phyloP scores from a whole-genome alignment of 768 basidiomycete genomes.

The Russula foetens region DNA sequence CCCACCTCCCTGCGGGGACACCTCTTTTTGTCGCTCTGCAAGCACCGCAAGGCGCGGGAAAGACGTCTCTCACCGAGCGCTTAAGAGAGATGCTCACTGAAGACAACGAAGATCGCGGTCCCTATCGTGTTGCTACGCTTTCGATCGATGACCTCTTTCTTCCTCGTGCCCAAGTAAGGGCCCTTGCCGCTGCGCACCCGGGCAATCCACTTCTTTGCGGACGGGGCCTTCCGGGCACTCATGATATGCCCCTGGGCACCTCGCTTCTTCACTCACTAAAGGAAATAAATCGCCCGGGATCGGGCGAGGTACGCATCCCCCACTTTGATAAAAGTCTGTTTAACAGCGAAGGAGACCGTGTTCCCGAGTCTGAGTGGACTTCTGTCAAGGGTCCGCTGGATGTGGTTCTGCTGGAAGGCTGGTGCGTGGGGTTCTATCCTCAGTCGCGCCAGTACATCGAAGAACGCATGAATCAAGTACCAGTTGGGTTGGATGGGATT shows the following conservation, averaged over 20 bases:
- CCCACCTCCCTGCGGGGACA: slow-evolving; percentile 15
- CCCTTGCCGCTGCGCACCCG: slow-evolving; percentile 47
- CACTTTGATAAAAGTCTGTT: slow-evolving; percentile 83
- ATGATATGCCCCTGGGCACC: slow-evolving; percentile 66
- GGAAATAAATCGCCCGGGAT: slow-evolving; percentile 26
- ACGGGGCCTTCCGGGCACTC: slow-evolving; percentile 88
- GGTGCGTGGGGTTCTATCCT: slow-evolving; percentile 87
- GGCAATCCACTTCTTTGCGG: slow-evolving; percentile 65
- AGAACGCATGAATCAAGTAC: slow-evolving; percentile 39
- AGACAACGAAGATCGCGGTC: slow-evolving; percentile 33
- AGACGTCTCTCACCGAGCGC: slow-evolving; percentile 67
- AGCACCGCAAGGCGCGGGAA: slow-evolving; percentile 92
- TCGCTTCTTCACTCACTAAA: slow-evolving; percentile 44
- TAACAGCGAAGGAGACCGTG: slow-evolving; percentile 78
- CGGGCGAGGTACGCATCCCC: slow-evolving; percentile 46
- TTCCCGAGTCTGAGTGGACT: slow-evolving; percentile 33
- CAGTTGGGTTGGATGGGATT: slow-evolving; percentile 26
- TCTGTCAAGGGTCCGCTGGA: slow-evolving; percentile 51
- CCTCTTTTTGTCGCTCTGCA: slow-evolving; percentile 85
- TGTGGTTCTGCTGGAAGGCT: slow-evolving; percentile 89
- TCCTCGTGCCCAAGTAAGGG: slow-evolving; percentile 50
- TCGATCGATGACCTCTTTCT: slow-evolving; percentile 87
- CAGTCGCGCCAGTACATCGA: slow-evolving; percentile 44
- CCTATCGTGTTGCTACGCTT: slow-evolving; percentile 50
- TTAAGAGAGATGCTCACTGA: slow-evolving; percentile 34